Evolutionary conservation across 2,329 filamentous ascomycete genomes (phyloP), one percentile per base, ranked within the genome.

Genomic region (Chaetomium globosum): DNA sequence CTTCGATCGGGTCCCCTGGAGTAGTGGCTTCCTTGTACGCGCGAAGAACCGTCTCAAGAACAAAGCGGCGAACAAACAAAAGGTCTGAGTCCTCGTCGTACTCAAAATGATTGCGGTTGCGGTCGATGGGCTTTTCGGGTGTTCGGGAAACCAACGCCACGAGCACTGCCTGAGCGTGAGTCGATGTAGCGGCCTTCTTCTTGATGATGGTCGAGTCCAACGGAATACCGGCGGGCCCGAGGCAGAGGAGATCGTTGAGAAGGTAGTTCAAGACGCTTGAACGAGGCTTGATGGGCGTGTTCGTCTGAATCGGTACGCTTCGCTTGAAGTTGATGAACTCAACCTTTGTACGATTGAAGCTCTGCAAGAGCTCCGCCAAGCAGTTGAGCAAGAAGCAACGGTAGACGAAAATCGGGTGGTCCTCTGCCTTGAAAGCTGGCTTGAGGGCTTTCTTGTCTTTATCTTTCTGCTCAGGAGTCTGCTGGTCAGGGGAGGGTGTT

Each of bases 301-400:
- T 88, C 12, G 89, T 89, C 71, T 92, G 89, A 53, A 92, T 85
- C 55, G 94, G 92, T 7, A 92, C 89, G 74, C 93, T 97, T 67
- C 94, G 89, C 70, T 96, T 98, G 80, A 97, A 99, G 77, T 97
- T 98, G 81, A 99, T 97, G 75, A 99, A 98, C 75, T 99, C 96
- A 52, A 99, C 87, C 82, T 99, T 99, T 9, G 93, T 92, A 61
- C 93, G 88, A 71, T 93, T 97, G 79, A 98, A 99, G 73, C 90
- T 96, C 64, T 91, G 88, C 16, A 99, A 82, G 16, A 99, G 85
- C 77, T 99, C 95, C 0, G 92, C 89, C 48, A 99, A 81, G 73
- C 93, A 97, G 74, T 95, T 93, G 36, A 99, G 84, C 59, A 99
- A 81, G 80, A 98, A 97, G 79, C 94, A 97, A 56, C 95, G 88